Evolutionary conservation across 129 eudicot genomes (phyloP), one percentile per base, ranked within the genome.

Genomic region (Flaveria sonorensis): DNA sequence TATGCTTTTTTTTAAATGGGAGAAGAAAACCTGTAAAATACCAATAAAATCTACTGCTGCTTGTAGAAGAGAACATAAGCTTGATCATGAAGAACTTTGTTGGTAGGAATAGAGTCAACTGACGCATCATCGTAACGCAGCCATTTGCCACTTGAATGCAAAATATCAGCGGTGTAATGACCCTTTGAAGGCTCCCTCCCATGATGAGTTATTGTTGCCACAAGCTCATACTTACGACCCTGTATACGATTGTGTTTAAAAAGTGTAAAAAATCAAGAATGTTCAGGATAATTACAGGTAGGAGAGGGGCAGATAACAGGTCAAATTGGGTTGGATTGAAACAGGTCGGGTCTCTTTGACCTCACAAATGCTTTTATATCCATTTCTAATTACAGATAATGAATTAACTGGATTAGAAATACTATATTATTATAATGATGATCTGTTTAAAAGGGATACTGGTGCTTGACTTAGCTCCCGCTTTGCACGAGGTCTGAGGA

Each of bases 171-270:
- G 16, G 92, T 92, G 72, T 92, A 92, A 61, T 92, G 97, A 11
- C 97, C 97, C 79, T 89, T 89, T 43, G 90, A 87, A n/a, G 97
- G 96, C 64, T 92, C 97, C 51, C 84, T 69, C 39, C 97, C 97
- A 69, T 92, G 97, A 81, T 92, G 97, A 74, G 90, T 92, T 56
- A 92, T 80, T 3, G 96, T 87, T 28, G 90, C 97, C 36, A 92
- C 97, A 21, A 92, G 96, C 84, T 87, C 96, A 59, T 89, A 92
- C 21, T 45, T 89, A 55, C 86, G 77, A 77, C 91, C 89, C 97
- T 92, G 87, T 52, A 32, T 26, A 60, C 20, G 1, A 63, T 71
- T 59, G 70, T 59, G 26, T 70, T 42, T 39, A 16, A 60, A 60
- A 59, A 15, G 16, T 24, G 12, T 67, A 4, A 67, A 30, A 30